These are phyloP conservation scores for Vickermania ingenoplastis DNA, from an alignment of 208 protist genomes.

Conservation along the genomic window DNA sequence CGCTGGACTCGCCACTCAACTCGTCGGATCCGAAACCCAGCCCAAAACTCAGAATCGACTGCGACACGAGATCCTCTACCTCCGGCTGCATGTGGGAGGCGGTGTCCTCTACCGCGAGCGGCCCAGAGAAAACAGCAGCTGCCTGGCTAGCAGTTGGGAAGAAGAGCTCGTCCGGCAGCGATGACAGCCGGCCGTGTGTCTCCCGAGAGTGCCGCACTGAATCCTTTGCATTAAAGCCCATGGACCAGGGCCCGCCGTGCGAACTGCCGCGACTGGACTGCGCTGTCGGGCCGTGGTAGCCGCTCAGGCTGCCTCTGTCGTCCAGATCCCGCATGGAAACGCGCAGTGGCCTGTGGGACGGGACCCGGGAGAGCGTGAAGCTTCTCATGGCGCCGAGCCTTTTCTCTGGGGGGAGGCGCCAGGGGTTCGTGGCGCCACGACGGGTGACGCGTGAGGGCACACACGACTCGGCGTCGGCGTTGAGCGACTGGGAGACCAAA, in stretches of 20 bases:
- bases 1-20: too few species aligned
- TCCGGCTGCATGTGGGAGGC: too few species aligned
- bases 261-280: not conserved
- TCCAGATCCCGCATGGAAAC: not conserved
- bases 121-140: too few species aligned
- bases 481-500: not conserved
- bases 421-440: not conserved
- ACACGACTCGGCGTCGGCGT: not conserved
- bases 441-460: not conserved
- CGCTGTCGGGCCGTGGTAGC: not conserved
- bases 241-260: not conserved
- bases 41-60: not conserved
- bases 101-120: too few species aligned
- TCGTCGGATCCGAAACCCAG: not conserved
- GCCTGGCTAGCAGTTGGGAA: too few species aligned
- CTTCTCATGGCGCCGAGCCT: not conserved
- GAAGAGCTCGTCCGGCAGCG: too few species aligned
- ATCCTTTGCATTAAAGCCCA: not conserved
- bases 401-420: not conserved
- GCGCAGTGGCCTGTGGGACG: not conserved
- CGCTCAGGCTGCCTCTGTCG: not conserved
- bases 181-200: not conserved
- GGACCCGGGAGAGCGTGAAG: not conserved
- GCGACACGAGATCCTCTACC: too few species aligned
- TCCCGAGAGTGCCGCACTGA: not conserved